A percentile compares a stretch with the other conserved stretches of the same genome.
Conservation (phyloP, 805 yeast species). For the Naumovozyma baii region DNA sequence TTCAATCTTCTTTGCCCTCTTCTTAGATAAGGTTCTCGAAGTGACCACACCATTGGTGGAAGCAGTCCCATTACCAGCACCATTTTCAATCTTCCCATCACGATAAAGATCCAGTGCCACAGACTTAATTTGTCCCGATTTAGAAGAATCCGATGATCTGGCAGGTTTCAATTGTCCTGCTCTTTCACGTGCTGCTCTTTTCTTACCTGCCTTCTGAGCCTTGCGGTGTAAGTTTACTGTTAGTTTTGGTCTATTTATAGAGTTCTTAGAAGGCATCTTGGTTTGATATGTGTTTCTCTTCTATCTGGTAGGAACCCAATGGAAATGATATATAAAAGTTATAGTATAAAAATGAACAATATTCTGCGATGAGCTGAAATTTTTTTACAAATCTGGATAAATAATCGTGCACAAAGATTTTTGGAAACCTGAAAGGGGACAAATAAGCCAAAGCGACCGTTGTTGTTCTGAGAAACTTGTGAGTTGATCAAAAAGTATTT, state of each 20-base stretch:
- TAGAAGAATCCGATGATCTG: constrained; percentile 36
- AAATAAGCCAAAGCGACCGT: neutral
- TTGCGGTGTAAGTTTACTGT: constrained; percentile 43
- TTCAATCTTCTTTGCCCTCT: constrained; percentile 67
- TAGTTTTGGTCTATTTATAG: constrained; percentile 71
- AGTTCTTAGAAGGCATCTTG: constrained; percentile 71
- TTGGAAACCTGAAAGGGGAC: neutral
- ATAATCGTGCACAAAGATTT: neutral
- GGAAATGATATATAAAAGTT: neutral
- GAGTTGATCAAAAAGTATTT: no score
- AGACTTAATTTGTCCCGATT: constrained; percentile 34
- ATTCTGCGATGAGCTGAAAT: constrained; percentile 13
- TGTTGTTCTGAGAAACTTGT: no score
- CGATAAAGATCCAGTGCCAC: constrained; percentile 36
- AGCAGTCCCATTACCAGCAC: constrained; percentile 8
- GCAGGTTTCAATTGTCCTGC: constrained; percentile 36
- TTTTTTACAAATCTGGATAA: no score
- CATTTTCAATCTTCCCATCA: constrained; percentile 6
- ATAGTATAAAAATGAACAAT: no score
- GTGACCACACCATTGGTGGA: constrained; percentile 28
- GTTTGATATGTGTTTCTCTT: neutral
- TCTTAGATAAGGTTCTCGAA: constrained; percentile 59
- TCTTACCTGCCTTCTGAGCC: constrained; percentile 41
- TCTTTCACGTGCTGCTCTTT: constrained; percentile 44
- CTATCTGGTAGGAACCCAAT: neutral